phyloP scores from a whole-genome alignment of 345 rosid species.

The Excoecaria agallocha region DNA sequence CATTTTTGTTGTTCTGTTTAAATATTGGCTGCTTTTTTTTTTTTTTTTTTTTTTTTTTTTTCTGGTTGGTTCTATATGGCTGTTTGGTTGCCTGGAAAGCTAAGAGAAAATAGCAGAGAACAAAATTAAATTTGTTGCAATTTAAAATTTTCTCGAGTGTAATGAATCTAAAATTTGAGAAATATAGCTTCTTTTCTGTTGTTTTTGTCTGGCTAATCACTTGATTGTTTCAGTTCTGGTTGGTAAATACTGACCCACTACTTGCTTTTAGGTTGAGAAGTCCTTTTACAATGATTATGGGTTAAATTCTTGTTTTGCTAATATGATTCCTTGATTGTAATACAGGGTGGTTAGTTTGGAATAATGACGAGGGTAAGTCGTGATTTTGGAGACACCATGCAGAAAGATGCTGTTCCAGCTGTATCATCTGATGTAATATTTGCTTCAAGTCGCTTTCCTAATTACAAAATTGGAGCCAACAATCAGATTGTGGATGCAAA shows the following conservation, averaged over 20 bases:
- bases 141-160: not conserved
- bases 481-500: slow-evolving; percentile 71
- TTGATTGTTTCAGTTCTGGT: slow-evolving; percentile 11
- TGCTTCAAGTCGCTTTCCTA: slow-evolving; percentile 81
- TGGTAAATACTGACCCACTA: slow-evolving; percentile 26
- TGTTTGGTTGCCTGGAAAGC: slow-evolving; percentile 14
- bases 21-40: too few species aligned
- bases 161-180: not conserved
- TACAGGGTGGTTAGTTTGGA: slow-evolving; percentile 20
- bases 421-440: slow-evolving; percentile 86
- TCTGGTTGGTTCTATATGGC: not conserved
- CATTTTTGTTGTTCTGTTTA: too few species aligned
- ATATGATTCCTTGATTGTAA: slow-evolving; percentile 6
- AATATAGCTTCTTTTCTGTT: not conserved
- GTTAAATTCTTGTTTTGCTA: slow-evolving; percentile 4
- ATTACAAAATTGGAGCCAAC: slow-evolving; percentile 70
- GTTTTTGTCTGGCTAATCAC: not conserved
- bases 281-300: slow-evolving; percentile 17
- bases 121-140: not conserved
- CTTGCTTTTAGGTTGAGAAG: slow-evolving; percentile 15
- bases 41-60: too few species aligned
- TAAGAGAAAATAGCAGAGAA: not conserved
- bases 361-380: slow-evolving; percentile 73
- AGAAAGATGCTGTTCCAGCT: slow-evolving; percentile 56
- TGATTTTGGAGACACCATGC: slow-evolving; percentile 62